These are phyloP conservation scores for Xylariaceae sp. DNA, from an alignment of 2,329 filamentous ascomycete genomes.

Conservation along the genomic window DNA sequence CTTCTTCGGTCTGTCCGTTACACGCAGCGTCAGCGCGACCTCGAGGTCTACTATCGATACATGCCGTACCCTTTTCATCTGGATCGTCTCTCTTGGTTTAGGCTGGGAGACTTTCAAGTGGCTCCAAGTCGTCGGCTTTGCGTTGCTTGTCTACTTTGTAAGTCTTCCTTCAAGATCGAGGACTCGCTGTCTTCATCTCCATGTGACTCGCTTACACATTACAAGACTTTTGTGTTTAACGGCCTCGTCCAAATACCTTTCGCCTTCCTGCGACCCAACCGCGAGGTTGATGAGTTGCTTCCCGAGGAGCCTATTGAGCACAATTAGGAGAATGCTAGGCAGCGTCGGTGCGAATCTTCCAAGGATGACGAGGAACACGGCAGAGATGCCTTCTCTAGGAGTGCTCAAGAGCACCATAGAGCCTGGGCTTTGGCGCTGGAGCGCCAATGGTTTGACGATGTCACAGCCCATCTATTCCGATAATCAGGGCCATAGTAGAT, in stretches of 20 bases:
- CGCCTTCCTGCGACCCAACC: conserved; percentile 53
- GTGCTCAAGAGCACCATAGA: too few relatives aligned
- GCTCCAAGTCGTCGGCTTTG: conserved; percentile 89
- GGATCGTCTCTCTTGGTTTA: conserved; percentile 87
- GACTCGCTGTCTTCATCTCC: conserved; percentile 65
- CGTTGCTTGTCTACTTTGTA: conserved; percentile 93
- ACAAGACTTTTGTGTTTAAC: conserved; percentile 32
- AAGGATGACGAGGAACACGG: too few relatives aligned
- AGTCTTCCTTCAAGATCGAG: conserved; percentile 89
- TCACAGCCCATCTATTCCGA: too few relatives aligned
- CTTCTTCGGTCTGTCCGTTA: conserved; percentile 95
- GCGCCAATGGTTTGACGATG: too few relatives aligned
- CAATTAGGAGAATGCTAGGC: conserved; percentile 5
- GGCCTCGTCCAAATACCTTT: background rate
- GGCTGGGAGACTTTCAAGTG: conserved; percentile 98
- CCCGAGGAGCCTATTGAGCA: conserved; percentile 86
- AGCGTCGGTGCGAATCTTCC: too few relatives aligned
- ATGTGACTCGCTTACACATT: too few relatives aligned
- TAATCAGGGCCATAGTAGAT: too few relatives aligned
- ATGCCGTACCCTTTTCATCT: conserved; percentile 95
- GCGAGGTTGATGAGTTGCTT: conserved; percentile 62
- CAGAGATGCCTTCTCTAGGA: too few relatives aligned
- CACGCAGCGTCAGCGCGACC: conserved; percentile 83
- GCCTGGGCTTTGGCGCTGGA: too few relatives aligned
- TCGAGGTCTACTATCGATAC: conserved; percentile 96